Conservation (phyloP, 148 eudicot genomes). For the Rhododendron griersonianum region DNA sequence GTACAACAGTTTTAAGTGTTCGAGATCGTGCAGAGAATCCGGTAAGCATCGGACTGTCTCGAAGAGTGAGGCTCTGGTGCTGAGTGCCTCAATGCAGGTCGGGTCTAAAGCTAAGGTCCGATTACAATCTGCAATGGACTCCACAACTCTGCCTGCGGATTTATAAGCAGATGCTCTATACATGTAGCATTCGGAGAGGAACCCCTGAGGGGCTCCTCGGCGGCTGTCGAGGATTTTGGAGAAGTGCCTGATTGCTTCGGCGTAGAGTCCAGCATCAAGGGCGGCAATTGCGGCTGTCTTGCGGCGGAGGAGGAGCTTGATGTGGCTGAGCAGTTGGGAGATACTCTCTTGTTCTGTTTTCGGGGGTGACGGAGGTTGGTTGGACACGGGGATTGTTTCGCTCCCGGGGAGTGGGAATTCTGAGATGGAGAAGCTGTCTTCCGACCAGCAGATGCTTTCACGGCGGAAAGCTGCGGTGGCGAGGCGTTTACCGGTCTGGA, state of each 20-base stretch:
- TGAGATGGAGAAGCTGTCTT: constrained; percentile 71
- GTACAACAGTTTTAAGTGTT: constrained; percentile 75
- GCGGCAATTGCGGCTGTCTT: constrained; percentile 85
- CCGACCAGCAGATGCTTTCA: constrained; percentile 75
- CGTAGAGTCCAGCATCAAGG: constrained; percentile 70
- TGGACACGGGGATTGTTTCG: constrained; percentile 8
- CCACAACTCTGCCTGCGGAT: constrained; percentile 63
- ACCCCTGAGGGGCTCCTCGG: constrained; percentile 79
- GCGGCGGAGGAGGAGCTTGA: constrained; percentile 85
- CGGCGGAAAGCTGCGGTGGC: constrained; percentile 91
- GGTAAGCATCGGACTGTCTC: constrained; percentile 79
- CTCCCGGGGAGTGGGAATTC: constrained; percentile 24
- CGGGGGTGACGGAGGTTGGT: constrained; percentile 37
- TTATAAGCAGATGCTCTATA: constrained; percentile 70
- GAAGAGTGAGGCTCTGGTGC: constrained; percentile 61
- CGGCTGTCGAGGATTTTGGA: constrained; percentile 88
- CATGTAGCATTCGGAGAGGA: constrained; percentile 84
- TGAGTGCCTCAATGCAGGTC: constrained; percentile 54
- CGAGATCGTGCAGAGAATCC: constrained; percentile 85
- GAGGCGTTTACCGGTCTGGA: constrained; percentile 90
- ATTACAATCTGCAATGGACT: constrained; percentile 78
- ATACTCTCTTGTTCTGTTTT: constrained; percentile 58
- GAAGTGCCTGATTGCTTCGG: constrained; percentile 88
- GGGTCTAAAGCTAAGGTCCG: constrained; percentile 73
- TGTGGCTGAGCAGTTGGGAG: constrained; percentile 64